Evolutionary conservation across 371 early-diverging fungal species (phyloP), one percentile per base, ranked within the genome.

Genomic region (Haplosporangium sp.): DNA sequence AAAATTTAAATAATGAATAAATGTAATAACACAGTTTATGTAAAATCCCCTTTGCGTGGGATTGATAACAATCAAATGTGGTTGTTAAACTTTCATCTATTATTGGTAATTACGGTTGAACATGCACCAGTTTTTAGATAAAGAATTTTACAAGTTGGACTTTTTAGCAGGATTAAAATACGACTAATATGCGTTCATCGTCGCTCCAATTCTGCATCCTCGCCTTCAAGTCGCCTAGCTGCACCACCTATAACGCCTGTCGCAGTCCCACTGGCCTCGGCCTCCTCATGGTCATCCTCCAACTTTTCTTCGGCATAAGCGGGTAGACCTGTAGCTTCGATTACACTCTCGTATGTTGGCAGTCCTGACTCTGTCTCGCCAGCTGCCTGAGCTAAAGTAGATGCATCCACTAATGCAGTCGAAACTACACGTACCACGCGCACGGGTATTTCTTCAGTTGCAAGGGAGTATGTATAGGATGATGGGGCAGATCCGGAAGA

Each of bases 321-420:
- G 1, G 77, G 83, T n/a, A 82, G 50, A 1, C 83, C 77, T 40
- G 83, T 82, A 4, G 76, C 83, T 64, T 82, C 83, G 44, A 81
- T 81, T 48, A 81, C 82, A 52, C 82, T 81, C 64, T 81, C 82
- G 34, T 81, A 81, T 34, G 82, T 81, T 17, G 82, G 82, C 48
- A 81, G 37, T 38, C 75, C 82, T 6, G 75, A 69, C 60, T 81
- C 82, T 0, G 63, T 69, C 60, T 81, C 82, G 3, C 75, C 75
- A 20, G 75, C 82, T 1, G 82, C 82, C 40, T 81, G 75, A 0
- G 82, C 82, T 15, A 81, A 66, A 20, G 82, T 81, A 13, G 82
- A 65, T 11, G 82, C 82, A 53, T 81, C 82, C 48, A 81, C 82
- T 4, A 81, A 58, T 0, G 69, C 66, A 7, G 82, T 81, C 6